These are phyloP conservation scores for Hypoxylon trugodes DNA, from an alignment of 495 filamentous ascomycete genomes.

Conservation along the genomic window DNA sequence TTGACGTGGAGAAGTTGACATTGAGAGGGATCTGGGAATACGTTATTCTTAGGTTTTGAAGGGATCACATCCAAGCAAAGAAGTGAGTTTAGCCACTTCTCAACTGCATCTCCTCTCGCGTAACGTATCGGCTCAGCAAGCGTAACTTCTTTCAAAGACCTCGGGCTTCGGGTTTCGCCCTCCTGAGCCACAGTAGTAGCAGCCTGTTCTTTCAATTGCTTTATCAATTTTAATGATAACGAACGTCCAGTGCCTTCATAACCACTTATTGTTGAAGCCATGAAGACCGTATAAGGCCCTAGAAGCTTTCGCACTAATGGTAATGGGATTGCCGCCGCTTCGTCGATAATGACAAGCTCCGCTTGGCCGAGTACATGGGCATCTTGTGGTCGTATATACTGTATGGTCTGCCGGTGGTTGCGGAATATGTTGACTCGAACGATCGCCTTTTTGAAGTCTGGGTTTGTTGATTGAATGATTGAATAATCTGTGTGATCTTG, in stretches of 20 bases:
- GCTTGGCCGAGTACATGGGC: constrained; percentile 94
- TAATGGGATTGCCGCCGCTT: constrained; percentile 95
- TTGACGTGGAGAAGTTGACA: constrained; percentile 94
- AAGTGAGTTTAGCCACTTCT: constrained; percentile 95
- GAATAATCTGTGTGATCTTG: constrained; percentile 96
- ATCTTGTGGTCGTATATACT: constrained; percentile 97
- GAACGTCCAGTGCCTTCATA: constrained; percentile 98
- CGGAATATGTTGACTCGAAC: constrained; percentile 96
- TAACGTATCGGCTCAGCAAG: constrained; percentile 95
- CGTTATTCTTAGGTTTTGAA: constrained; percentile 75
- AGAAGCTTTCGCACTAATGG: constrained; percentile 89
- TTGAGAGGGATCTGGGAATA: constrained; percentile 87
- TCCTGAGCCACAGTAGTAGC: constrained; percentile 66
- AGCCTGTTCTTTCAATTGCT: constrained; percentile 95
- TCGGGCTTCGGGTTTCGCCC: constrained; percentile 67
- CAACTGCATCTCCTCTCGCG: constrained; percentile 86
- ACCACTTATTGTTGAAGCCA: constrained; percentile 99
- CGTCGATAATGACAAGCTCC: constrained; percentile 95
- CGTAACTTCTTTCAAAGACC: constrained; percentile 91
- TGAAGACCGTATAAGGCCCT: constrained; percentile 98
- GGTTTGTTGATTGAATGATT: constrained; percentile 97
- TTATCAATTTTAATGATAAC: constrained; percentile 94
- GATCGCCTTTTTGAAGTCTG: constrained; percentile 98
- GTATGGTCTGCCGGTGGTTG: constrained; percentile 96
- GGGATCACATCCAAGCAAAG: constrained; percentile 92